Conservation (phyloP, 768 basidiomycete genomes). For the Lactarius vividus region DNA sequence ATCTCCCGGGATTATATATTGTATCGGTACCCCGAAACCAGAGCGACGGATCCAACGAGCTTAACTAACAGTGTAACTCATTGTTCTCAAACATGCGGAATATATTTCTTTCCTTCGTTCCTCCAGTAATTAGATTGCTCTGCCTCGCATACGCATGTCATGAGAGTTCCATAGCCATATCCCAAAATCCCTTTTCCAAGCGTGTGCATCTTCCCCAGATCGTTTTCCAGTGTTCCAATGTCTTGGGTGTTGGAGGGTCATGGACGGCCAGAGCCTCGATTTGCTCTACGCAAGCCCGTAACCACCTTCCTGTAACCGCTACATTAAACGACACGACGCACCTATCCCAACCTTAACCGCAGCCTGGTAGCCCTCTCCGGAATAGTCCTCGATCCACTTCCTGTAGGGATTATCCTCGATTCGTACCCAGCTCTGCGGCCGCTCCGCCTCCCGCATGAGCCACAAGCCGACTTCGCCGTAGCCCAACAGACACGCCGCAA, state of each 20-base stretch:
- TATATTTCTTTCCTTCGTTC: not conserved
- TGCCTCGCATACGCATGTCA: constrained; percentile 4
- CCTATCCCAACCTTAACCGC: constrained; percentile 76
- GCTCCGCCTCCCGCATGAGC: constrained; percentile 57
- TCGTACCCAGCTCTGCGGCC: constrained; percentile 50
- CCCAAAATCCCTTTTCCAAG: constrained; percentile 88
- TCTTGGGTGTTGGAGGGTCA: constrained; percentile 59
- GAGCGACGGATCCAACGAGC: not conserved
- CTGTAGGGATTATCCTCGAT: constrained; percentile 72
- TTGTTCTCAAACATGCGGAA: too few species aligned
- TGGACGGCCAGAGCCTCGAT: constrained; percentile 64
- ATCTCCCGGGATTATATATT: too few species aligned
- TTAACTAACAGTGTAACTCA: not conserved
- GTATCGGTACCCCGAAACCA: too few species aligned
- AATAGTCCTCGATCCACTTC: constrained; percentile 77
- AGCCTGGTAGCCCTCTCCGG: constrained; percentile 63
- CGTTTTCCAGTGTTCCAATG: constrained; percentile 61
- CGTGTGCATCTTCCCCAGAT: constrained; percentile 76
- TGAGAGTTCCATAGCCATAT: constrained; percentile 48
- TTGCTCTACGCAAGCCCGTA: constrained; percentile 46
- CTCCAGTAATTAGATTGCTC: not conserved
- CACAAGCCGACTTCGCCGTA: constrained; percentile 92
- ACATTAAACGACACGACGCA: constrained; percentile 37
- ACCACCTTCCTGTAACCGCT: not conserved
- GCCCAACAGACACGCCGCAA: constrained; percentile 83